Percentiles rank a stretch among this genome's conserved stretches.
These are phyloP conservation scores for Macrotyloma uniflorum DNA, from an alignment of 306 rosid genomes.

Conservation along the genomic window DNA sequence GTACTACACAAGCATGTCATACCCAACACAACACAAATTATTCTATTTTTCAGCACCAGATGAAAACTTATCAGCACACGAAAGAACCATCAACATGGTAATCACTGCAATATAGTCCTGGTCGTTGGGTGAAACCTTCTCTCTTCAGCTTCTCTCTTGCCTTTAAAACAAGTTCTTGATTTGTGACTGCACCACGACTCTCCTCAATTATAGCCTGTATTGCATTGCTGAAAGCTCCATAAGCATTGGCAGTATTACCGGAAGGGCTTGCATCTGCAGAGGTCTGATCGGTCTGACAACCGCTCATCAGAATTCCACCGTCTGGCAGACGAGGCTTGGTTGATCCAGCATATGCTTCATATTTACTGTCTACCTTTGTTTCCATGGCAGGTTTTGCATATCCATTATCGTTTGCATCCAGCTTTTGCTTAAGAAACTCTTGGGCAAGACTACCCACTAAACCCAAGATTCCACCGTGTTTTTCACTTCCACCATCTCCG, in stretches of 20 bases:
- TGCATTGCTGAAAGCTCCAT: conserved; percentile 94
- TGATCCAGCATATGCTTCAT: conserved; percentile 85
- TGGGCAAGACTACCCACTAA: conserved; percentile 87
- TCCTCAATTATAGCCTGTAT: conserved; percentile 70
- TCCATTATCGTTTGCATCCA: conserved; percentile 66
- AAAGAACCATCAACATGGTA: conserved; percentile 63
- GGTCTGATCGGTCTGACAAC: conserved; percentile 86
- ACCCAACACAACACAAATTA: background rate
- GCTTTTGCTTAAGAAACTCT: conserved; percentile 76
- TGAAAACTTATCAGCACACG: conserved; percentile 34
- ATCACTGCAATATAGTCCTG: conserved; percentile 90
- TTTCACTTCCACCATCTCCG: conserved; percentile 39
- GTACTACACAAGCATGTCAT: background rate
- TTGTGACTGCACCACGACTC: conserved; percentile 57
- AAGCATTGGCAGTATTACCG: conserved; percentile 56
- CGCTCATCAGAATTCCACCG: conserved; percentile 78
- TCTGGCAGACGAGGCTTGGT: conserved; percentile 54
- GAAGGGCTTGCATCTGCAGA: conserved; percentile 90
- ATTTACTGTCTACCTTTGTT: conserved; percentile 59
- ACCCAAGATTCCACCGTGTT: conserved; percentile 63
- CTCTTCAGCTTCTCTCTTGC: conserved; percentile 63
- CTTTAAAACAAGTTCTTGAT: conserved; percentile 71
- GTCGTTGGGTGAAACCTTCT: conserved; percentile 76
- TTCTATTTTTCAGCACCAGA: conserved; percentile 7
- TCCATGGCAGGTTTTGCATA: conserved; percentile 78